These are phyloP conservation scores for Fraxinus xanthoxyloides DNA, from an alignment of 305 asterid species.

Conservation along the genomic window DNA sequence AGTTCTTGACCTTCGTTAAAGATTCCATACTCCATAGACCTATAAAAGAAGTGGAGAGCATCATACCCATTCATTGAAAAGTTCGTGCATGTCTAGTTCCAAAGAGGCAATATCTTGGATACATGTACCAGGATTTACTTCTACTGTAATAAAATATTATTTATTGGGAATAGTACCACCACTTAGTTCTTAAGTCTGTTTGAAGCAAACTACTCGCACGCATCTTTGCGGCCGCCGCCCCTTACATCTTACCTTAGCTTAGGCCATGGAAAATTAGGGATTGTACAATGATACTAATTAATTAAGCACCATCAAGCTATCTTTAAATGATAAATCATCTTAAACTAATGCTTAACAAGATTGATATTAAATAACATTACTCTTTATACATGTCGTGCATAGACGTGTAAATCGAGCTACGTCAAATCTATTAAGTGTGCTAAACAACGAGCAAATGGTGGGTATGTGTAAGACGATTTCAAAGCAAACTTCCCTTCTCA, in stretches of 20 bases:
- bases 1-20: slow-evolving; percentile 26
- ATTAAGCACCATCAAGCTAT: background rate
- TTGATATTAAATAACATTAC: background rate
- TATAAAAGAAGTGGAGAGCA: slow-evolving; percentile 20
- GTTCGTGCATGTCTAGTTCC: slow-evolving; percentile 30
- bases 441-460: background rate
- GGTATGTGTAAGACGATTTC: background rate
- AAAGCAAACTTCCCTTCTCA: background rate
- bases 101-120: slow-evolving; percentile 27
- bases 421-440: background rate
- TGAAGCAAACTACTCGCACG: background rate
- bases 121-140: slow-evolving; percentile 11
- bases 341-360: background rate
- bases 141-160: background rate
- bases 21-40: background rate
- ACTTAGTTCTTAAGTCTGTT: background rate
- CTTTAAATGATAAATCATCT: background rate
- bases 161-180: background rate
- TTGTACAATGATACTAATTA: background rate
- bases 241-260: background rate
- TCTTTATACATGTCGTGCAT: background rate
- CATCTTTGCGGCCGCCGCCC: background rate
- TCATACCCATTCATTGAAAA: slow-evolving; percentile 25
- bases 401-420: background rate
- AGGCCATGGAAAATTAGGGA: background rate